Evolutionary conservation across 1,139 yeast genomes (phyloP), one percentile per base, ranked within the genome.

Genomic region (Scheffersomyces titani): DNA sequence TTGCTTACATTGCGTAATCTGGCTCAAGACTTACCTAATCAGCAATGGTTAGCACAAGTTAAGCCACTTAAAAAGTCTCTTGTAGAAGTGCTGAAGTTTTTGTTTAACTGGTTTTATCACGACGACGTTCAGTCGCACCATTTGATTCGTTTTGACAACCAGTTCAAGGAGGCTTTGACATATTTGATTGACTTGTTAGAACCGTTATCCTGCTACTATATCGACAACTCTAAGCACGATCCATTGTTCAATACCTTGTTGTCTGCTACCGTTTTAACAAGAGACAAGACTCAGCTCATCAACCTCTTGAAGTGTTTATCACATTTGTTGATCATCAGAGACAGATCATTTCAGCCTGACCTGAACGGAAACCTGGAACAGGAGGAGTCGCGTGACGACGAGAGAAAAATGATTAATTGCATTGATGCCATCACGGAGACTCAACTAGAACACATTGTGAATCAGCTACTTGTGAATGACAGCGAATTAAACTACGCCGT

Each of bases 141-240:
- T n/a, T 66, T 77, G 58, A 55, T 58, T n/a, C 61, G 65, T 52
- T 73, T 64, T 59, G 72, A 75, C 47, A 72, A 73, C 70, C 84
- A 81, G 58, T 77, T 78, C 62, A 68, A 67, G 53, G 99, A 94
- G 70, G 76, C 89, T 51, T 78, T 88, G 54, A 84, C 82, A 58
- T 92, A 90, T 69, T 77, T 88, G 30, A 73, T 92, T 55, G 99
- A 94, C 70, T 82, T 93, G 49, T 82, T 91, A 55, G 99, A 94
- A 69, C 88, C 94, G 2, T 83, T 92, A 51, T 87, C 94, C 6
- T 89, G 97, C 54, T 91, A 90, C 70, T 81, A 90, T 63, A 87
- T 92, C 16, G 94, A 96, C 45, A 88, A 87, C 46, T 79, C 82
- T 51, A 82, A 82, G 61, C 84, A 85, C 63, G 93, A 89, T 69